Evolutionary conservation across 1,284 basidiomycete genomes (phyloP).

Genomic region (Melampsora larici-populina): DNA sequence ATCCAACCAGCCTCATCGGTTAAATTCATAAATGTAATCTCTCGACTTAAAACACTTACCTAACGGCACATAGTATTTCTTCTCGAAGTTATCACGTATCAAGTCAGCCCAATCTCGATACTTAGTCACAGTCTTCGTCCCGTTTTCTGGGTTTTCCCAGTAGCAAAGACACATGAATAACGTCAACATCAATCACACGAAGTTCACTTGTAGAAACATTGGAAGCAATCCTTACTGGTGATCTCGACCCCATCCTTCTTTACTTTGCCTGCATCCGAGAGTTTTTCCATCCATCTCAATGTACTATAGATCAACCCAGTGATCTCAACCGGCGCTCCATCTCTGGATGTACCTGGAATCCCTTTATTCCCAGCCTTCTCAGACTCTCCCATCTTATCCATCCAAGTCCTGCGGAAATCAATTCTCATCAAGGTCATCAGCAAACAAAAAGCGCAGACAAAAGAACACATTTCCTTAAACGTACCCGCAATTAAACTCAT

Average conservation of each 20-base stretch:
- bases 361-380: conserved; percentile 88
- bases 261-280: conserved; percentile 69
- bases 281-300: conserved; percentile 74
- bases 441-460: background rate
- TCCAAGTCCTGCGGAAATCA: conserved; percentile 79
- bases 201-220: background rate
- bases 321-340: conserved; percentile 94
- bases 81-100: conserved; percentile 82
- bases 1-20: conserved; percentile 16
- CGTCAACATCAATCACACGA: background rate
- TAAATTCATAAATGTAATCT: background rate
- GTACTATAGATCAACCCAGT: conserved; percentile 90
- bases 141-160: conserved; percentile 59
- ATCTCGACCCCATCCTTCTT: conserved; percentile 85
- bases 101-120: conserved; percentile 87
- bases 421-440: background rate
- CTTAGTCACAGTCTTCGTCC: conserved; percentile 68
- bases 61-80: conserved; percentile 80
- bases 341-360: conserved; percentile 85
- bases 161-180: conserved; percentile 52
- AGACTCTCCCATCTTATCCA: conserved; percentile 96
- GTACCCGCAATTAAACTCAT: conserved; percentile 58
- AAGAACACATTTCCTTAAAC: background rate
- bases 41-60: conserved; percentile 57
- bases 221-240: conserved; percentile 61